These are phyloP conservation scores for Mangifera indica DNA, from an alignment of 345 rosid species.

Conservation along the genomic window DNA sequence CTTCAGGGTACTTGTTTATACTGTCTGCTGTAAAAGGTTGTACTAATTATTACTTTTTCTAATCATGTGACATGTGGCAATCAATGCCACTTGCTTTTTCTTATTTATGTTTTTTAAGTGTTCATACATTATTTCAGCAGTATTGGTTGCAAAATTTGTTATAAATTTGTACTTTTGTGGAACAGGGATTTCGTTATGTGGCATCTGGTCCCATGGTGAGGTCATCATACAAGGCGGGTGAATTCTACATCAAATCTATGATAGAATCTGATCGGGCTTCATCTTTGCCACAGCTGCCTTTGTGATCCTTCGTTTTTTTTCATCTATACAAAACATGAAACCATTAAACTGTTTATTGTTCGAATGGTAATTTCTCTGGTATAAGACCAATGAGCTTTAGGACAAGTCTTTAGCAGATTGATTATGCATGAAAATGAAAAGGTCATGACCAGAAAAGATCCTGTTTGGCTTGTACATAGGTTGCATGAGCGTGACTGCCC, in stretches of 20 bases:
- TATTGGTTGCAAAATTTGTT: neutral
- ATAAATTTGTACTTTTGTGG: slow-evolving; percentile 17
- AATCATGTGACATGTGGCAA: neutral
- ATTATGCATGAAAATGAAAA: slow-evolving; percentile 3
- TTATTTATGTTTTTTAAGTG: neutral
- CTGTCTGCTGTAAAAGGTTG: neutral
- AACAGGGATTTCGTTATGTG: slow-evolving; percentile 87
- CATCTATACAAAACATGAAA: neutral
- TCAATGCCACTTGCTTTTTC: neutral
- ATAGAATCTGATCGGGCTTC: slow-evolving; percentile 84
- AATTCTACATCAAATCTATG: slow-evolving; percentile 97
- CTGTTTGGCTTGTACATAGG: slow-evolving; percentile 11
- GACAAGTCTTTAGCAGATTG: slow-evolving; percentile 1
- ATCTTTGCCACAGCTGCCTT: slow-evolving; percentile 32
- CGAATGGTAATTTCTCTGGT: neutral
- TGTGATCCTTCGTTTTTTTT: neutral
- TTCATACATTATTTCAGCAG: neutral
- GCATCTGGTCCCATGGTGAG: slow-evolving; percentile 99
- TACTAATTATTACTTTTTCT: neutral
- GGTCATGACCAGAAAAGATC: neutral
- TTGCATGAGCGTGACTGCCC: neutral
- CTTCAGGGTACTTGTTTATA: no score
- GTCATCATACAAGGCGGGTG: slow-evolving; percentile 99
- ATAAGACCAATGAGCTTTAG: slow-evolving; percentile 2
- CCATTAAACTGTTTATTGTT: slow-evolving; percentile 1